Evolutionary conservation across 1,284 basidiomycete species (phyloP), one percentile per base, ranked within the genome.

Genomic region (Amylostereum areolatum): DNA sequence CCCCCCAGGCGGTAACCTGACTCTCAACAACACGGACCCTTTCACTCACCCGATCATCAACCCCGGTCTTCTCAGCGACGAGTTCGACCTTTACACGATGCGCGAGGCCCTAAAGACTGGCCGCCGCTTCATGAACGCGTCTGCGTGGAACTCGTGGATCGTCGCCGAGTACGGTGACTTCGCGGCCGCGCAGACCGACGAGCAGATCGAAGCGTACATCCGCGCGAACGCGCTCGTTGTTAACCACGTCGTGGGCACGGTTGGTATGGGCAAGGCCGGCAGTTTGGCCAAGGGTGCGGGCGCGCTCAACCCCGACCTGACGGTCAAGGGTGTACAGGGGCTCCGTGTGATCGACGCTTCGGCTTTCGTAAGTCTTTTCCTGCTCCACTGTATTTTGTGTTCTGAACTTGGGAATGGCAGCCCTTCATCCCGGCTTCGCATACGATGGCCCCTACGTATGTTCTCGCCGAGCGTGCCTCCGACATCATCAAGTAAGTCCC

Each of bases 11-110:
- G 8, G 52, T 52, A 18, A 66, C 68, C 64, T 75, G 12, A 62
- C 54, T 3, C 55, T 74, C 6, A 51, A 52, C 7, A 67, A 66
- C 5, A 58, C 58, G 11, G 58, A 71, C 52, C 69, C 73, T 0
- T 71, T 74, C 46, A 65, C 61, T n/a, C 45, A 56, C 24, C 74
- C 74, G 0, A 33, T 66, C 24, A 69, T 77, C 49, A 58, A 75
- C 55, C 66, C 67, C 4, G 59, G 56, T 4, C 60, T 67, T 35
- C 54, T 72, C 36, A 54, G 53, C 12, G 59, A 66, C 3, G 56
- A 64, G 5, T 68, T 70, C 45, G 73, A 75, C 52, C 54, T 68
- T 12, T 59, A 60, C 46, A 59, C 62, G 1, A 59, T 70, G 52
- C 59, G 61, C 1, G 61, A 69, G 47, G 63, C 62, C 1, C 53